Evolutionary conservation across 495 filamentous ascomycete genomes (phyloP).

Genomic region (Venustampulla echinocandica): DNA sequence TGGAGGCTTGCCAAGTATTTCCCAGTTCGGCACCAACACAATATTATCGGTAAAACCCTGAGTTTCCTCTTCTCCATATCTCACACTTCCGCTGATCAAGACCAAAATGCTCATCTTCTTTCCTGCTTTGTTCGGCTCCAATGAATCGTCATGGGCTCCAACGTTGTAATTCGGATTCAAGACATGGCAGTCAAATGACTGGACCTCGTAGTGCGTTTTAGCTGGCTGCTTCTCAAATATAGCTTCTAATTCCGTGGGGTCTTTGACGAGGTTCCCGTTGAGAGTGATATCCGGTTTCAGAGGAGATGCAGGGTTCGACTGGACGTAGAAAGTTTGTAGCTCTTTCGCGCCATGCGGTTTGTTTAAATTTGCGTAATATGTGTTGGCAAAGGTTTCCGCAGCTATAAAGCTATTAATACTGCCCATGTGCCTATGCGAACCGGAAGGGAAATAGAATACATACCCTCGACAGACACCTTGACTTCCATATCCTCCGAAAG

Average conservation of each 20-base stretch:
- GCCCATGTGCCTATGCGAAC: neutral
- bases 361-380: constrained; percentile 20
- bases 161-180: constrained; percentile 55
- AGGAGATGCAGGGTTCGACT: constrained; percentile 10
- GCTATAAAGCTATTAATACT: constrained; percentile 13
- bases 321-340: constrained; percentile 19
- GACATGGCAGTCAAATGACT: constrained; percentile 63
- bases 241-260: constrained; percentile 13
- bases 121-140: constrained; percentile 27
- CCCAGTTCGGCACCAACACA: constrained; percentile 67
- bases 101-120: constrained; percentile 61
- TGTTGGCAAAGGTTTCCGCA: constrained; percentile 20
- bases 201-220: constrained; percentile 43
- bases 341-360: constrained; percentile 2
- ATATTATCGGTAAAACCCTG: constrained; percentile 67
- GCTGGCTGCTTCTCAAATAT: constrained; percentile 18
- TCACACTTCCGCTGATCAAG: constrained; percentile 57
- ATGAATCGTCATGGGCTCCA: constrained; percentile 26
- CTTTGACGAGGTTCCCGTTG: constrained; percentile 19
- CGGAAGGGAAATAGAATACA: too few relatives aligned
- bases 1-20: constrained; percentile 32
- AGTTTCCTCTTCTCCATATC: constrained; percentile 44
- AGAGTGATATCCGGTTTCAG: constrained; percentile 20
- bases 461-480: constrained; percentile 18
- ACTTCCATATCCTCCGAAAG: constrained; percentile 18